Conservation (phyloP, 495 filamentous ascomycete species). For the Podospora pseudopauciseta region DNA sequence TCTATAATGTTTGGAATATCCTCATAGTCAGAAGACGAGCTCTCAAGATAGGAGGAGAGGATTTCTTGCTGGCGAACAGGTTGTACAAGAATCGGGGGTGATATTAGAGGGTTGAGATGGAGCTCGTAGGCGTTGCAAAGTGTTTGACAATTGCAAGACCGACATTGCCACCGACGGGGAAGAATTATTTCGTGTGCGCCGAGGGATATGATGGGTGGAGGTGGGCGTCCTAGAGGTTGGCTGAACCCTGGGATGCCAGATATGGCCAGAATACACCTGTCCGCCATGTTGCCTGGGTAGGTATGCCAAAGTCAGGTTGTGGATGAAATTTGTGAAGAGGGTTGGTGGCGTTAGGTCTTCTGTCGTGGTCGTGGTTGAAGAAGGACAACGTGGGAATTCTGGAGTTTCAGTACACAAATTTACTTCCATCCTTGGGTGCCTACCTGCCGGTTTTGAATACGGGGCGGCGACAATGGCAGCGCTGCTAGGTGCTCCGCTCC, state of each 20-base stretch:
- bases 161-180: not conserved
- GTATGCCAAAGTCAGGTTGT: not conserved
- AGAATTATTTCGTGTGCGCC: not conserved
- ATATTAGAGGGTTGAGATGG: not conserved
- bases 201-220: not conserved
- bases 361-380: not conserved
- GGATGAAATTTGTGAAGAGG: not conserved
- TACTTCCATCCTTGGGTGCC: not conserved
- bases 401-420: not conserved
- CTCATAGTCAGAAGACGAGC: not conserved
- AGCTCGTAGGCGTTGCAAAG: not conserved
- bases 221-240: not conserved
- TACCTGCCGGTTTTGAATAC: not conserved
- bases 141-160: not conserved
- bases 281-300: not conserved
- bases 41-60: not conserved
- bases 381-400: not conserved
- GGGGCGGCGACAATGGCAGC: not conserved
- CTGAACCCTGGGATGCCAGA: not conserved
- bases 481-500: not conserved
- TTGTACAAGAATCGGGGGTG: not conserved
- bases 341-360: not conserved
- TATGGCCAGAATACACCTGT: not conserved
- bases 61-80: not conserved
- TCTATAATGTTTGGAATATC: not conserved